Evolutionary conservation across 2,329 filamentous ascomycete species (phyloP).

Genomic region (Rosellinia necatrix): DNA sequence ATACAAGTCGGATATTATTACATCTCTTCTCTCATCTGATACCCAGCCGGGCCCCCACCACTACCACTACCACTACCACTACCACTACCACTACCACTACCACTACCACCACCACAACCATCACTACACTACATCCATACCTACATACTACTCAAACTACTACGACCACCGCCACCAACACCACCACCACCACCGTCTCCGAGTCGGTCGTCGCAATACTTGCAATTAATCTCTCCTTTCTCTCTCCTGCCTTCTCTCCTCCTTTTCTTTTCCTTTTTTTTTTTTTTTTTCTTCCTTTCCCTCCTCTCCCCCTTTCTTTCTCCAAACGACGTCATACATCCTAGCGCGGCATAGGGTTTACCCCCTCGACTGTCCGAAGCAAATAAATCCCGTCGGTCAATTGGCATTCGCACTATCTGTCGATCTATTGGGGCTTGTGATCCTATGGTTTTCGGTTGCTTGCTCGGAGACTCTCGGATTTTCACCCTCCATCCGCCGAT

Average conservation of each 20-base stretch:
- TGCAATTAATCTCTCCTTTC: constrained; percentile 23
- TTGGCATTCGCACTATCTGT: constrained; percentile 20
- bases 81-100: no score
- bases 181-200: constrained; percentile 26
- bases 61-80: no score
- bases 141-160: no score
- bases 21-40: constrained; percentile 28
- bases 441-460: no score
- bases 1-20: constrained; percentile 36
- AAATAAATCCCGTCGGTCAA: constrained; percentile 7
- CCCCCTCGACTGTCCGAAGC: background rate
- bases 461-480: constrained; percentile 17
- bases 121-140: no score
- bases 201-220: constrained; percentile 28
- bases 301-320: constrained; percentile 8
- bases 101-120: no score
- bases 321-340: constrained; percentile 31
- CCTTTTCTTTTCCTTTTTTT: constrained; percentile 25
- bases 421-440: constrained; percentile 23
- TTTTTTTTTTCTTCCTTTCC: constrained; percentile 27
- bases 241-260: constrained; percentile 17
- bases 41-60: constrained; percentile 31
- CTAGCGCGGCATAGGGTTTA: background rate
- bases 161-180: no score
- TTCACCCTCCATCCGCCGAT: constrained; percentile 26